Evolutionary conservation across 2,329 filamentous ascomycete species (phyloP).

Genomic region (Botrytis aclada): DNA sequence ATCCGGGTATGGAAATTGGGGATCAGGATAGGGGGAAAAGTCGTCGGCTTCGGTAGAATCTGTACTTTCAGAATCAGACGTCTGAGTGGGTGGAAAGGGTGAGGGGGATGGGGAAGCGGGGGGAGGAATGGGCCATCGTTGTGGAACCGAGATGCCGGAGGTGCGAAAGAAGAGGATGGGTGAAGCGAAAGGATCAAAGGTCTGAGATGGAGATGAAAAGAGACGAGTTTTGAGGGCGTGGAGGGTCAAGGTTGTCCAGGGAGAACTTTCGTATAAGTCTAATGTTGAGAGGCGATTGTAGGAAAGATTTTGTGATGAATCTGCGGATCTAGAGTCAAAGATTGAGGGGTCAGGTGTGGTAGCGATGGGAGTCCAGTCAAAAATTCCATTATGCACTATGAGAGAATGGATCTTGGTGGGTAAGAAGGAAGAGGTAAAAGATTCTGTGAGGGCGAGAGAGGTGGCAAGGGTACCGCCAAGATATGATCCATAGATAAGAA

Average conservation of each 20-base stretch:
- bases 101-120: not conserved
- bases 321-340: not conserved
- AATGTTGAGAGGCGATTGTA: not conserved
- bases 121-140: conserved; percentile 23
- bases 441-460: conserved; percentile 56
- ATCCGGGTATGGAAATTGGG: not conserved
- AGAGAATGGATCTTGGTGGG: conserved; percentile 44
- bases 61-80: not conserved
- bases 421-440: conserved; percentile 40
- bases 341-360: conserved; percentile 42
- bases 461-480: conserved; percentile 56
- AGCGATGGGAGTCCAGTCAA: conserved; percentile 62
- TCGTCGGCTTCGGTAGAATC: not conserved
- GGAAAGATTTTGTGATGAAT: not conserved
- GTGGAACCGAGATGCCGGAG: conserved; percentile 40
- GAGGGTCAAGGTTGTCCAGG: conserved; percentile 29
- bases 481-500: conserved; percentile 52
- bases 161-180: conserved; percentile 57
- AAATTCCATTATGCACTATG: conserved; percentile 57
- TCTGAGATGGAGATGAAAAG: conserved; percentile 48
- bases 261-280: not conserved
- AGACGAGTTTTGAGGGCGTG: conserved; percentile 42
- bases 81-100: not conserved
- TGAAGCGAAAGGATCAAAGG: conserved; percentile 61
- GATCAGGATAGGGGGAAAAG: not conserved